Percentiles rank a stretch among this genome's conserved stretches.
phyloP scores from a whole-genome alignment of 768 basidiomycete genomes.

The Leccinellum luteum region DNA sequence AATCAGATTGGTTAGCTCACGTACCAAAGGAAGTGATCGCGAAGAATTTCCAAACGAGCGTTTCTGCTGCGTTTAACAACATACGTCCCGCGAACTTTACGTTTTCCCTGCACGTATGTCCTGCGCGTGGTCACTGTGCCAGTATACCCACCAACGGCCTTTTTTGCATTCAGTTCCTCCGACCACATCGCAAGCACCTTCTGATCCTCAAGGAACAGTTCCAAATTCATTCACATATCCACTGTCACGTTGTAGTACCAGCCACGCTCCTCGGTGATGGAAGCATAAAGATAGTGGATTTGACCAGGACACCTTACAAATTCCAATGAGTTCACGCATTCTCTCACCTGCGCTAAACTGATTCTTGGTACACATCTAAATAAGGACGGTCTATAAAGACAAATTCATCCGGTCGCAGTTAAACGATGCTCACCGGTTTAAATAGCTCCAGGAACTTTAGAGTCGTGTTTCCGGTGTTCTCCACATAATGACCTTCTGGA shows the following conservation, averaged over 20 bases:
- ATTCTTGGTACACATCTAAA: slow-evolving; percentile 31
- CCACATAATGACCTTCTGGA: slow-evolving; percentile 47
- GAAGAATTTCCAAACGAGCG: slow-evolving; percentile 53
- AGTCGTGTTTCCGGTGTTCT: slow-evolving; percentile 51
- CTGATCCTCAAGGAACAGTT: slow-evolving; percentile 38
- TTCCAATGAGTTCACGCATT: neutral
- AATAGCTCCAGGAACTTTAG: slow-evolving; percentile 49
- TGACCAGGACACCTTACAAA: slow-evolving; percentile 22
- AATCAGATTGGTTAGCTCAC: slow-evolving; percentile 60
- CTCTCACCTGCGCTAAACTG: slow-evolving; percentile 45
- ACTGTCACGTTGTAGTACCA: slow-evolving; percentile 47
- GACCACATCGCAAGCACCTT: slow-evolving; percentile 28
- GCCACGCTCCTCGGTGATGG: slow-evolving; percentile 48
- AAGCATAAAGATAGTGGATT: slow-evolving; percentile 54
- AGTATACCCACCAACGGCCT: neutral
- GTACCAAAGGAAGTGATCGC: slow-evolving; percentile 52
- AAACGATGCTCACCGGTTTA: slow-evolving; percentile 30
- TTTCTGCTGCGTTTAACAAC: slow-evolving; percentile 48
- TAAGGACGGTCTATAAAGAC: neutral
- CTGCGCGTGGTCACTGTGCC: neutral
- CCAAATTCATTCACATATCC: slow-evolving; percentile 49
- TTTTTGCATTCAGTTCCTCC: slow-evolving; percentile 36
- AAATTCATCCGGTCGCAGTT: neutral
- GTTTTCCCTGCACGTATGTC: slow-evolving; percentile 42
- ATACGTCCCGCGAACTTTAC: slow-evolving; percentile 50